A percentile compares a stretch with the other conserved stretches of the same genome.
These are phyloP conservation scores for Neolentinus lepideus DNA, from an alignment of 1,284 basidiomycete genomes.

Conservation along the genomic window DNA sequence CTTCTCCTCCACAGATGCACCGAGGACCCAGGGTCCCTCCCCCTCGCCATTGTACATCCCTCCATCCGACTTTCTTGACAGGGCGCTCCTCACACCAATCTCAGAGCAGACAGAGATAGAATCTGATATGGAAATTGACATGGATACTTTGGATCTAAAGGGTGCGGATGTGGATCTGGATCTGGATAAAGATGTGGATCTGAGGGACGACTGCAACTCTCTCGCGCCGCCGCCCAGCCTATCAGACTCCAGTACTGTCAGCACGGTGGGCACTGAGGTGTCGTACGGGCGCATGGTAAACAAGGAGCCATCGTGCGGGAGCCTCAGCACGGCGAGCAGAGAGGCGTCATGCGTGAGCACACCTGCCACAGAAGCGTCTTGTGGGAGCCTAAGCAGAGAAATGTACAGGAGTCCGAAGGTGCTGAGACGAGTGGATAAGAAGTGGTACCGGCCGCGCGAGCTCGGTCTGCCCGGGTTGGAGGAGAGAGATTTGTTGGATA, in stretches of 20 bases:
- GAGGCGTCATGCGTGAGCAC: too few species aligned
- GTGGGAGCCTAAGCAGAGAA: too few species aligned
- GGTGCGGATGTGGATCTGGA: too few species aligned
- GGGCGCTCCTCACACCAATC: background rate
- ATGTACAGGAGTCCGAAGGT: background rate
- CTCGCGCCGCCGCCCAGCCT: too few species aligned
- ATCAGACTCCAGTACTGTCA: background rate
- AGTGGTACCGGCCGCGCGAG: background rate
- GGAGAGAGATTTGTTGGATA: background rate
- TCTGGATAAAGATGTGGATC: too few species aligned
- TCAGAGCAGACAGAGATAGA: background rate
- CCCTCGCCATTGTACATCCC: background rate
- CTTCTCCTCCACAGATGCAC: too few species aligned
- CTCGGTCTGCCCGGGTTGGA: background rate
- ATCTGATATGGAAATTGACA: background rate
- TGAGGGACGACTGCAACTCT: too few species aligned
- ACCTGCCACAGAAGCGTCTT: too few species aligned
- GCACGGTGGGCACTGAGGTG: background rate
- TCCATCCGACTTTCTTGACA: background rate
- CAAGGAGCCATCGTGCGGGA: too few species aligned
- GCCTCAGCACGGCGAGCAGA: too few species aligned
- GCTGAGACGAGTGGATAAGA: background rate
- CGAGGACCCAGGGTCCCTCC: too few species aligned
- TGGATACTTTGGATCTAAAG: background rate
- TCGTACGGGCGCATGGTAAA: background rate